Conservation (phyloP, 306 rosid species). For the Fragaria ananassa region DNA sequence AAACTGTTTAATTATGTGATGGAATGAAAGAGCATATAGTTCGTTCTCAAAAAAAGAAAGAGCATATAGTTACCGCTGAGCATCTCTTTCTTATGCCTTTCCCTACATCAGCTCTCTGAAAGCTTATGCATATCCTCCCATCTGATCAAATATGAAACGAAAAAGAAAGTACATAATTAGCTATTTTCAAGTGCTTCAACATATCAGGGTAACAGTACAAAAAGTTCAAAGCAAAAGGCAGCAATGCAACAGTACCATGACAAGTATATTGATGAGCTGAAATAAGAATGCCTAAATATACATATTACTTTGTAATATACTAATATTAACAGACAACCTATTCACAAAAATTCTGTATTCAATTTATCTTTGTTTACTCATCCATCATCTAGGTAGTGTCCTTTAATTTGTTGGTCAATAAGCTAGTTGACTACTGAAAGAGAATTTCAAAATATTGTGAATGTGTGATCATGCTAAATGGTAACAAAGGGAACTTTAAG, state of each 20-base stretch:
- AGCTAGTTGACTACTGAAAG: not conserved
- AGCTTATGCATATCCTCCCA: not conserved
- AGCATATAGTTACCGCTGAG: not conserved
- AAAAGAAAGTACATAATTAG: not conserved
- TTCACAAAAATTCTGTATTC: not conserved
- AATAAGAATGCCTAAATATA: not conserved
- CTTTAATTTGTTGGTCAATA: too few relatives aligned
- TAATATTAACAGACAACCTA: not conserved
- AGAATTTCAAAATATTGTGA: not conserved
- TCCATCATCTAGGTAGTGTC: not conserved
- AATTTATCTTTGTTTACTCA: not conserved
- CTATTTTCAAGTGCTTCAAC: not conserved
- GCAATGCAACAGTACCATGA: not conserved
- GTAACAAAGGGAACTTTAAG: not conserved
- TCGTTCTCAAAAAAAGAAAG: too few relatives aligned
- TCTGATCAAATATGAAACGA: not conserved
- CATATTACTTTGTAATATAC: not conserved
- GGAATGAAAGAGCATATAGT: not conserved
- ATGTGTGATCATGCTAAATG: not conserved
- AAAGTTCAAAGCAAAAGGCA: not conserved
- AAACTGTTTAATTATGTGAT: too few relatives aligned
- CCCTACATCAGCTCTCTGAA: not conserved
- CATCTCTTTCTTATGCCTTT: not conserved
- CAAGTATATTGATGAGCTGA: not conserved
- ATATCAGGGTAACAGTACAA: not conserved